phyloP scores from a whole-genome alignment of 2,329 filamentous ascomycete species.

The Exophiala calicioides region DNA sequence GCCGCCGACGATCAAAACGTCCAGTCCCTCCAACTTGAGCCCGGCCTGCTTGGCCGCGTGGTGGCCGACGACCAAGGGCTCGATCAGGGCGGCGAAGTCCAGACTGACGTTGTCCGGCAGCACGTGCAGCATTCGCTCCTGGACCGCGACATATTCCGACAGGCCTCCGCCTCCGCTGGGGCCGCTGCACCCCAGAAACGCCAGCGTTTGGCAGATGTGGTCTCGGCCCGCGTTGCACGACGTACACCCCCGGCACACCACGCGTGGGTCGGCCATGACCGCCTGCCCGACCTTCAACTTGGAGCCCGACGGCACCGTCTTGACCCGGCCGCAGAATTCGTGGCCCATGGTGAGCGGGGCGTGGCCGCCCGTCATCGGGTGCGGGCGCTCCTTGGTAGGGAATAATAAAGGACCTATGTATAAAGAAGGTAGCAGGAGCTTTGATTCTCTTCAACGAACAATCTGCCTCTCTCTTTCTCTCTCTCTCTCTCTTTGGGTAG shows the following conservation, averaged over 20 bases:
- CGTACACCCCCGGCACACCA: slow-evolving; percentile 16
- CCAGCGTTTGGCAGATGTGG: slow-evolving; percentile 18
- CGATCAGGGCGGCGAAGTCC: slow-evolving; percentile 20
- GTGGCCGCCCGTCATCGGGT: slow-evolving; percentile 53
- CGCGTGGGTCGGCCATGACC: slow-evolving; percentile 24
- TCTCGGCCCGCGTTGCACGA: slow-evolving; percentile 25
- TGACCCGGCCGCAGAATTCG: slow-evolving; percentile 53
- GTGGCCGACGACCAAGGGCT: slow-evolving; percentile 22
- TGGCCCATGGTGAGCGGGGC: slow-evolving; percentile 55
- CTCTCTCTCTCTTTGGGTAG: too few relatives aligned
- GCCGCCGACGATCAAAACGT: slow-evolving; percentile 24
- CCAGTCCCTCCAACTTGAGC: slow-evolving; percentile 4
- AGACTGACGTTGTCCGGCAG: slow-evolving; percentile 23
- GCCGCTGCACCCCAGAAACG: slow-evolving; percentile 14
- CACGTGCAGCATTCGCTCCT: slow-evolving; percentile 10
- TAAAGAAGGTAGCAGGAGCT: background rate
- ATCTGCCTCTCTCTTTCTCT: too few relatives aligned
- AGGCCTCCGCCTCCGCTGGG: slow-evolving; percentile 38
- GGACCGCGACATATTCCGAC: slow-evolving; percentile 19
- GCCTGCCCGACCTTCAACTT: slow-evolving; percentile 17
- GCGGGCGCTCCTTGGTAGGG: slow-evolving; percentile 47
- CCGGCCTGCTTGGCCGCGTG: slow-evolving; percentile 31
- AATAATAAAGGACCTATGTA: slow-evolving; percentile 45
- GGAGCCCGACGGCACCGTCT: slow-evolving; percentile 28
- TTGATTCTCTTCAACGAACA: too few relatives aligned